These are phyloP conservation scores for Avicennia marina DNA, from an alignment of 257 asterid species.

Conservation along the genomic window DNA sequence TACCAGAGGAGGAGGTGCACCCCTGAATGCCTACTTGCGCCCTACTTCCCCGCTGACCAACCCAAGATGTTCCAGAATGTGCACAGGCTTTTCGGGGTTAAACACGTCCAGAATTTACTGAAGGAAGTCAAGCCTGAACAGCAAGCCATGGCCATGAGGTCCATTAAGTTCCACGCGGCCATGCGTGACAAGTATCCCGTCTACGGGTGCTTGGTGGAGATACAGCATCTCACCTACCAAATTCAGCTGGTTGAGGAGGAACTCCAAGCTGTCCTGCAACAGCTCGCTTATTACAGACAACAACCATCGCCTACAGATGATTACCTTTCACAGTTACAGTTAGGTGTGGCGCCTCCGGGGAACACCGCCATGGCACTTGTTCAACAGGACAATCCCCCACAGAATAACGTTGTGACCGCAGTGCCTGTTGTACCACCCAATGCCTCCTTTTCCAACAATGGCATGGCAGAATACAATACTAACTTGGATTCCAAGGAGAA, in stretches of 20 bases:
- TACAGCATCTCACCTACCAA: slow-evolving; percentile 40
- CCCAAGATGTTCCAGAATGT: slow-evolving; percentile 66
- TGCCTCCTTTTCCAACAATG: slow-evolving; percentile 17
- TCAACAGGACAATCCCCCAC: slow-evolving; percentile 24
- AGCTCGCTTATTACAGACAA: slow-evolving; percentile 43
- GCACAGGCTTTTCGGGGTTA: slow-evolving; percentile 71
- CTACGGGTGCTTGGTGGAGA: slow-evolving; percentile 55
- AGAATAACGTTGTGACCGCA: slow-evolving; percentile 23
- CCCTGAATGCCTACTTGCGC: slow-evolving; percentile 63
- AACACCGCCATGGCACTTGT: slow-evolving; percentile 25
- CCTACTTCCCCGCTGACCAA: slow-evolving; percentile 73
- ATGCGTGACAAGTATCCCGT: slow-evolving; percentile 63
- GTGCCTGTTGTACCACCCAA: slow-evolving; percentile 24
- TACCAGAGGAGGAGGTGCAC: slow-evolving; percentile 67
- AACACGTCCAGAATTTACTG: slow-evolving; percentile 49
- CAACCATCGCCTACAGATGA: slow-evolving; percentile 43
- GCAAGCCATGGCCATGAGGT: slow-evolving; percentile 45
- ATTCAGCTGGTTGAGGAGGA: slow-evolving; percentile 51
- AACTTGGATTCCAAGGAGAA: slow-evolving; percentile 34
- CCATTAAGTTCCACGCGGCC: slow-evolving; percentile 63
- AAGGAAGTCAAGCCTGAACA: slow-evolving; percentile 38
- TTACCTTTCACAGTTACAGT: slow-evolving; percentile 41
- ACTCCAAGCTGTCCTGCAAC: slow-evolving; percentile 51
- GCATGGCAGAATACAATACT: slow-evolving; percentile 14
- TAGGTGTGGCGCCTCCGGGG: slow-evolving; percentile 38